These are phyloP conservation scores for Nannochloropsis gaditana DNA, from an alignment of 108 stramenopile species.

Conservation along the genomic window DNA sequence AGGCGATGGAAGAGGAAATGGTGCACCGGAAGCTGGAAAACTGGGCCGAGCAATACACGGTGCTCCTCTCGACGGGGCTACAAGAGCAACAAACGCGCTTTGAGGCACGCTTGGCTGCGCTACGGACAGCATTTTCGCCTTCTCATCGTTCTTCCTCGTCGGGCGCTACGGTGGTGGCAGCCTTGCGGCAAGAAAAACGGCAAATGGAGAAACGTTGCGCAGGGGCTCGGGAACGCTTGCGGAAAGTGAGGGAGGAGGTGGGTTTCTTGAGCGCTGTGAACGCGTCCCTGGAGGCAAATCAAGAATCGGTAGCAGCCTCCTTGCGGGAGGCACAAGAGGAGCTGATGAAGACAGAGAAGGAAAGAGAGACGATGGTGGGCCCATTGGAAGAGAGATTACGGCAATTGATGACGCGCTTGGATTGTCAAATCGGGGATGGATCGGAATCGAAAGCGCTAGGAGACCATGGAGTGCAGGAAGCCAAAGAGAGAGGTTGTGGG, in stretches of 20 bases:
- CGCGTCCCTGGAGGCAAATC: conserved; percentile 41
- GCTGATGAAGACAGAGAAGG: conserved; percentile 22
- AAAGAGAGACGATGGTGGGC: conserved; percentile 31
- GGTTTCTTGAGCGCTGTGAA: conserved; percentile 31
- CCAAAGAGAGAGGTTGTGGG: background rate
- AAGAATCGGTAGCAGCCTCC: conserved; percentile 13
- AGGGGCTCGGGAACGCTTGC: conserved; percentile 27
- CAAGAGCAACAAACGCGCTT: conserved; percentile 80
- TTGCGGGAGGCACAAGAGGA: conserved; percentile 33
- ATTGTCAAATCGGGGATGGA: background rate
- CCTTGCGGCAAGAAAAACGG: conserved; percentile 37
- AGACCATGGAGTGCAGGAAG: background rate
- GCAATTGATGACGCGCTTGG: background rate
- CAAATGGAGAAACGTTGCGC: conserved; percentile 35
- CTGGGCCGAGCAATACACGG: conserved; percentile 75
- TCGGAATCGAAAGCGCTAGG: background rate
- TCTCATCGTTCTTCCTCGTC: background rate
- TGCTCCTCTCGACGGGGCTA: conserved; percentile 73
- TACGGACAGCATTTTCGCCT: background rate
- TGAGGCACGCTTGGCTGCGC: conserved; percentile 60
- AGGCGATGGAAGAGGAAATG: conserved; percentile 72
- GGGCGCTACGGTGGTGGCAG: conserved; percentile 22
- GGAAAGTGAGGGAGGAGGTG: conserved; percentile 37
- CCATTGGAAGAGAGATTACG: conserved; percentile 37
- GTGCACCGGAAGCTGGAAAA: conserved; percentile 81